Base-by-base conservation (phyloP, 2,329 filamentous ascomycete genomes). In the Mollisia scopiformis region DNA sequence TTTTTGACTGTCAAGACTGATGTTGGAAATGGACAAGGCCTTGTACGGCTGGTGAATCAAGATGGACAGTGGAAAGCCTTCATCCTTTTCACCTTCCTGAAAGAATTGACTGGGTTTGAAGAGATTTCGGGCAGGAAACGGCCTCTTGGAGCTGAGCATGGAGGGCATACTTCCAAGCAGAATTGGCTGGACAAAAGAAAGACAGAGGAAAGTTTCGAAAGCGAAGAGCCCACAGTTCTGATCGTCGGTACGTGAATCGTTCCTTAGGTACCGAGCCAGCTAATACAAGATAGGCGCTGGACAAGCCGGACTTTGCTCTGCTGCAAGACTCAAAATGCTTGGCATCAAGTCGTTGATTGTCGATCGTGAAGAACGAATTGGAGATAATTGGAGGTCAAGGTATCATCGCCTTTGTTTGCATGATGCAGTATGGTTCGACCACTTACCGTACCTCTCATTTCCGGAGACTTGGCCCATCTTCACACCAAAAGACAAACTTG, bases 401-500 rank as follows among this genome's bases (percentile, higher is more conserved):
- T 81, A 85, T 63, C 84, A 88, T 62, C 37, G 37, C 3, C 80
- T 91, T 0, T 87, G 90, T 1, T 82, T 89, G 0, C 88, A 91
- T 66, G 88, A 91, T 67, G 86, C 88, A 0, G 84, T 90, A 1
- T 69, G 67, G 78, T 83, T 79, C 61, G 81, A 84, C 61, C 83
- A 86, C 69, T 75, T 89, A 74, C 85, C 88, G 0, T 91, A 89
- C 70, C 65, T 91, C 3, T 76, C 78, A 0, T 91, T 90, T 69
- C 88, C 88, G 0, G 70, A 78, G 79, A 51, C 55, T 52, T 91
- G 88, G 88, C 88, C 88, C 2, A 76, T 88, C n/a, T 91, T 89
- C 72, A 89, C 87, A 0, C 87, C 88, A 6, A 90, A 90, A 69
- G 88, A 90, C 72, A 90, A 91, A 69, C 76, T 90, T 0, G 88